phyloP scores from a whole-genome alignment of 2,329 filamentous ascomycete species.

The Acephala macrosclerotiorum region DNA sequence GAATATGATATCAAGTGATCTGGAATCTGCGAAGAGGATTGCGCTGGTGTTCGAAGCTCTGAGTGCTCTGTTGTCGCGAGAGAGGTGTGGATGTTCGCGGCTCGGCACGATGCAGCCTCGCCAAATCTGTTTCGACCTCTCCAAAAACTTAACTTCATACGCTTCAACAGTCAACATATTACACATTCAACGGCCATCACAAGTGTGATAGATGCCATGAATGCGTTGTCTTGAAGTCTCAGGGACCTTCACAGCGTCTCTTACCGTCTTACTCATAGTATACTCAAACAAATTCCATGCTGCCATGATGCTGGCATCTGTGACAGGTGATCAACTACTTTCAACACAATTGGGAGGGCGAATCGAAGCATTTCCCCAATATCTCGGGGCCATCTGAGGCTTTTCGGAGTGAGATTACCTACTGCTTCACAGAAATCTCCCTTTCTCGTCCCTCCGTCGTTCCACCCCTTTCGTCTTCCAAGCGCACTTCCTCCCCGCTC shows the following conservation, averaged over 20 bases:
- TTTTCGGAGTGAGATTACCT: no score
- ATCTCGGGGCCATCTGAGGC: no score
- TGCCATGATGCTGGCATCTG: no score
- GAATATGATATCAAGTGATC: background rate
- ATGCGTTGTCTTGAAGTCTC: background rate
- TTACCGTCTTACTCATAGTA: background rate
- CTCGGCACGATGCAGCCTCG: background rate
- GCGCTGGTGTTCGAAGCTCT: background rate
- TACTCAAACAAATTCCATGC: no score
- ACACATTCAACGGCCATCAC: background rate
- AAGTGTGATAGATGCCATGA: background rate
- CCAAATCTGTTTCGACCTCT: background rate
- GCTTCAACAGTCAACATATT: background rate
- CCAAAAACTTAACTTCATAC: background rate
- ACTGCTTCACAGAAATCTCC: background rate
- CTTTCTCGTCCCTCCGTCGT: background rate
- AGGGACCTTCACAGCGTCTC: background rate
- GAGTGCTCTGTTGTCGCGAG: constrained; percentile 1
- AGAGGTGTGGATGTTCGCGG: background rate
- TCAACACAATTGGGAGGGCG: no score
- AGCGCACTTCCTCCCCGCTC: background rate
- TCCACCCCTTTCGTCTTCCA: background rate
- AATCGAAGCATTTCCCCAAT: no score
- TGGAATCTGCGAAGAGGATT: background rate
- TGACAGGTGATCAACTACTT: no score